phyloP scores from a whole-genome alignment of 108 stramenopile species.

The Cyclotella baltica region DNA sequence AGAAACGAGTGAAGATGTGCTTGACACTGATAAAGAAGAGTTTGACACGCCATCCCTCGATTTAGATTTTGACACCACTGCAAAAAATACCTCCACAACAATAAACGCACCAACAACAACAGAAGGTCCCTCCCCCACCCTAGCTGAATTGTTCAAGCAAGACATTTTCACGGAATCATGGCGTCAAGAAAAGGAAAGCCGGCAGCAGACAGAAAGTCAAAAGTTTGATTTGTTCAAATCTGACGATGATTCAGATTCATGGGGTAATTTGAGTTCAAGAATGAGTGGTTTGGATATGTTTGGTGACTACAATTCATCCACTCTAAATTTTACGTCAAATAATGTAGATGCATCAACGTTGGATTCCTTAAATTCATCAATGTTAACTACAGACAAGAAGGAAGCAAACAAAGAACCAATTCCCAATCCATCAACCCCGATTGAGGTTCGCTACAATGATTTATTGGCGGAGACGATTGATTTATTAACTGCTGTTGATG shows the following conservation, averaged over 20 bases:
- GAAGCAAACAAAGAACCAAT: neutral
- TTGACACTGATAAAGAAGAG: too few relatives aligned
- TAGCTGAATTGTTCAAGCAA: neutral
- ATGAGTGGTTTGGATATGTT: too few relatives aligned
- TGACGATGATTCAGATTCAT: too few relatives aligned
- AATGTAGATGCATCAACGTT: neutral
- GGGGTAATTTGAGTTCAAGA: too few relatives aligned
- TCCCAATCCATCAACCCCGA: neutral
- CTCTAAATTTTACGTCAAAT: too few relatives aligned
- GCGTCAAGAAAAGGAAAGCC: neutral
- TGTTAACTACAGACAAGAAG: neutral
- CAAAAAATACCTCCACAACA: neutral
- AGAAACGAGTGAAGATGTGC: too few relatives aligned
- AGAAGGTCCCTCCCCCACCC: neutral
- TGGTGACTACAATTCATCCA: too few relatives aligned
- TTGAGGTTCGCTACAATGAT: constrained; percentile 7
- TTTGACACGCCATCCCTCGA: too few relatives aligned
- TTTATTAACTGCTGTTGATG: constrained; percentile 10
- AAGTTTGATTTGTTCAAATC: too few relatives aligned
- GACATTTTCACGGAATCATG: neutral
- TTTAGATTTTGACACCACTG: neutral
- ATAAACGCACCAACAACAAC: neutral
- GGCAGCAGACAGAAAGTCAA: too few relatives aligned
- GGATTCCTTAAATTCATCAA: neutral
- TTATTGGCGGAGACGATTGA: constrained; percentile 1